Evolutionary conservation across 306 rosid species (phyloP).

Genomic region (Argentina anserina): DNA sequence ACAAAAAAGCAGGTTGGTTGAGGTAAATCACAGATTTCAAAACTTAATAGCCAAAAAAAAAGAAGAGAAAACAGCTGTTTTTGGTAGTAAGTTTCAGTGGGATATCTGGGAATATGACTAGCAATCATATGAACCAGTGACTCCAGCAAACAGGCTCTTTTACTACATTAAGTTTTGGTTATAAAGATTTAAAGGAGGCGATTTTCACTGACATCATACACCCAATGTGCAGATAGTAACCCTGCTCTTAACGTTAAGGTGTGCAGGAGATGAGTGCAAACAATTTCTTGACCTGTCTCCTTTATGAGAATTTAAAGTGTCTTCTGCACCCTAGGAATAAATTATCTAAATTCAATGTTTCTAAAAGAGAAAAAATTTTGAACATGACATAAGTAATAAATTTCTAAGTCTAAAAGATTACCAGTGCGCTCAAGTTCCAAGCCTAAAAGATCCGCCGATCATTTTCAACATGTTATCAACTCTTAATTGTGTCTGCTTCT

Average conservation of each 20-base stretch:
- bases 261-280: neutral
- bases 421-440: neutral
- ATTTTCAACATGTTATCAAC: neutral
- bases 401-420: neutral
- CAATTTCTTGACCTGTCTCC: too few species aligned
- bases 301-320: neutral
- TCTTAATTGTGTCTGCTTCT: neutral
- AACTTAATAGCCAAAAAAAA: neutral
- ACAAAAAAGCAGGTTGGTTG: neutral
- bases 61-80: too few species aligned
- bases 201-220: neutral
- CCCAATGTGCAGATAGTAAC: neutral
- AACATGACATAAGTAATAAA: neutral
- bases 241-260: conserved; percentile 1
- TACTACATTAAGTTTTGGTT: neutral
- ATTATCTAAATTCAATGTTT: neutral
- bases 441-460: neutral
- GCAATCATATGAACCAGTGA: neutral
- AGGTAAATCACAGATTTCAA: neutral
- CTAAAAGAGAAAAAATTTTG: neutral
- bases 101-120: neutral
- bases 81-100: neutral
- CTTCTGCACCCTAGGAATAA: neutral
- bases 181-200: neutral
- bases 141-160: neutral